These are phyloP conservation scores for Allium sativum DNA, from an alignment of 106 monocot genomes.

Conservation along the genomic window DNA sequence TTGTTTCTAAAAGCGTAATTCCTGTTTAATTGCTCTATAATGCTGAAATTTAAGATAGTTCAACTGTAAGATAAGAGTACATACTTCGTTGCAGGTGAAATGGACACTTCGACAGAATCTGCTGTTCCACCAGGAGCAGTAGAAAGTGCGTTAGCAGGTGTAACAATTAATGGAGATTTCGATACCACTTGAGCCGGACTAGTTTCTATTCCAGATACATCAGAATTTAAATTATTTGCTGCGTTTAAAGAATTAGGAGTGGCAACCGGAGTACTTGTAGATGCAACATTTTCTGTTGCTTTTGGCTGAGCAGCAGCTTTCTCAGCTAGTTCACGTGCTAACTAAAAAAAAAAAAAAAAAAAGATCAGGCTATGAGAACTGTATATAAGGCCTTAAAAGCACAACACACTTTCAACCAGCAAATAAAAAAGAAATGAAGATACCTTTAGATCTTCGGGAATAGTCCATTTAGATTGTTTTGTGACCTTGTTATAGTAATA, in stretches of 20 bases:
- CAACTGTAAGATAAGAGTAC: neutral
- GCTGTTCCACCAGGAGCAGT: neutral
- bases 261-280: slow-evolving; percentile 14
- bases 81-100: slow-evolving; percentile 4
- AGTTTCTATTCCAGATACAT: neutral
- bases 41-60: too few species aligned
- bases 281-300: slow-evolving; percentile 17
- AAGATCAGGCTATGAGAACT: neutral
- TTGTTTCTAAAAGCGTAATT: slow-evolving; percentile 22
- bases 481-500: slow-evolving; percentile 98
- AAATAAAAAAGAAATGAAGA: neutral
- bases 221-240: neutral
- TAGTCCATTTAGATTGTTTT: slow-evolving; percentile 93
- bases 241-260: slow-evolving; percentile 7
- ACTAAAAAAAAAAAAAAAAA: slow-evolving; percentile 28
- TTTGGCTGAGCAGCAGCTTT: slow-evolving; percentile 32
- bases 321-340: slow-evolving; percentile 89
- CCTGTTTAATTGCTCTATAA: neutral
- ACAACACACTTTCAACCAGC: neutral
- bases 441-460: slow-evolving; percentile 98
- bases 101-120: slow-evolving; percentile 1
- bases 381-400: neutral
- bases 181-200: slow-evolving; percentile 7
- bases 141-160: neutral
- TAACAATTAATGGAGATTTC: neutral